Evolutionary conservation across 306 rosid species (phyloP).

Genomic region (Canavalia gladiata): DNA sequence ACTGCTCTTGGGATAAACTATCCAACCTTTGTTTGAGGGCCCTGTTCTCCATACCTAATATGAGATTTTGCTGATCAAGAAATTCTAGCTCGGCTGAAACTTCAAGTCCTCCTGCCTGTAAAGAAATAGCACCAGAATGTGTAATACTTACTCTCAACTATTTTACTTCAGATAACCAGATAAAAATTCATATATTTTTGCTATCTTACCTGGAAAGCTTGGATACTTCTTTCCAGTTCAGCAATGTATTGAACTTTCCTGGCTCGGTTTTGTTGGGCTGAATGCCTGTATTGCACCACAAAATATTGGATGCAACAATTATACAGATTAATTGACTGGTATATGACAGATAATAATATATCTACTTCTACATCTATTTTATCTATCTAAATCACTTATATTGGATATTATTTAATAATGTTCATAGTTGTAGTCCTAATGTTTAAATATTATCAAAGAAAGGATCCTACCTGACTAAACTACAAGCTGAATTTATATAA

Average conservation of each 20-base stretch:
- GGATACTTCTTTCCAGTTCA: conserved; percentile 78
- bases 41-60: conserved; percentile 83
- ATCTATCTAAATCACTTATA: neutral
- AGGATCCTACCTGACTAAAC: too few relatives aligned
- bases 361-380: neutral
- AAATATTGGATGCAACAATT: neutral
- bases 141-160: neutral
- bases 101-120: conserved; percentile 80
- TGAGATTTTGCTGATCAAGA: conserved; percentile 71
- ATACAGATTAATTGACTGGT: neutral
- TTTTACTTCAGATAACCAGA: neutral
- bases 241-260: conserved; percentile 83
- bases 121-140: neutral
- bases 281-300: conserved; percentile 56
- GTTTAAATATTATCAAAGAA: too few relatives aligned
- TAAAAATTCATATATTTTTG: neutral
- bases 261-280: conserved; percentile 75
- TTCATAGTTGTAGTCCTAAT: too few relatives aligned
- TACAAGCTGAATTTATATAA: too few relatives aligned
- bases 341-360: neutral
- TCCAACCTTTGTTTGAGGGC: conserved; percentile 89
- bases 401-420: too few relatives aligned
- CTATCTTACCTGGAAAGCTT: conserved; percentile 69
- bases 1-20: conserved; percentile 78
- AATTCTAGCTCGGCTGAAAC: conserved; percentile 88